phyloP scores from a whole-genome alignment of 2,329 filamentous ascomycete species.

The Cercospora janseana region DNA sequence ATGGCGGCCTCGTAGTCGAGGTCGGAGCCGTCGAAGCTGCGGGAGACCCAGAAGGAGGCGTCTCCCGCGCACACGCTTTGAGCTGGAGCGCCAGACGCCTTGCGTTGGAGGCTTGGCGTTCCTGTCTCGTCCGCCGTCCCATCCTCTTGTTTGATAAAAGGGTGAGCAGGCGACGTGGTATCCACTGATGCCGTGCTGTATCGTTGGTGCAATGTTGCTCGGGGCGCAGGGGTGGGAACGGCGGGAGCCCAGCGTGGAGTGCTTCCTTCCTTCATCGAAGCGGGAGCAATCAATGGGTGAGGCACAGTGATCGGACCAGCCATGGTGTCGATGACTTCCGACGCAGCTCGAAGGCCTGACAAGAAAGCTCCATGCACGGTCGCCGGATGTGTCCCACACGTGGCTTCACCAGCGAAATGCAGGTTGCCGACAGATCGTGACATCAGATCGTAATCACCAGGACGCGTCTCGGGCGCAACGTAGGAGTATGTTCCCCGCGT shows the following conservation, averaged over 20 bases:
- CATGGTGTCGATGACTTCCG: conserved; percentile 77
- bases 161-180: conserved; percentile 1
- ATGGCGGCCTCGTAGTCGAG: conserved; percentile 58
- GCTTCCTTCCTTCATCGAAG: conserved; percentile 43
- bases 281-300: conserved; percentile 67
- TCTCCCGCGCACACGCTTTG: conserved; percentile 36
- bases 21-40: conserved; percentile 36
- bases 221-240: background rate
- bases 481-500: conserved; percentile 95
- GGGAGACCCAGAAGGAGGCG: conserved; percentile 35
- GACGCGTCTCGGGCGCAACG: conserved; percentile 75
- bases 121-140: conserved; percentile 3
- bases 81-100: conserved; percentile 28
- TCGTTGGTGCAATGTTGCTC: background rate
- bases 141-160: conserved; percentile 33
- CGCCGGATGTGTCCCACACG: conserved; percentile 90
- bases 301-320: conserved; percentile 78
- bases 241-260: conserved; percentile 26
- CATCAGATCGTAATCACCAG: conserved; percentile 91
- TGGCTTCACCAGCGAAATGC: conserved; percentile 95
- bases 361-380: conserved; percentile 96
- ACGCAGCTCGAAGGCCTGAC: conserved; percentile 84
- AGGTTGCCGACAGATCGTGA: conserved; percentile 79
- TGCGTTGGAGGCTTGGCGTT: conserved; percentile 14
- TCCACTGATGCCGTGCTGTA: background rate